These are phyloP conservation scores for Amborella trichopoda DNA, from an alignment of 164 flowering plant genomes.

Conservation along the genomic window DNA sequence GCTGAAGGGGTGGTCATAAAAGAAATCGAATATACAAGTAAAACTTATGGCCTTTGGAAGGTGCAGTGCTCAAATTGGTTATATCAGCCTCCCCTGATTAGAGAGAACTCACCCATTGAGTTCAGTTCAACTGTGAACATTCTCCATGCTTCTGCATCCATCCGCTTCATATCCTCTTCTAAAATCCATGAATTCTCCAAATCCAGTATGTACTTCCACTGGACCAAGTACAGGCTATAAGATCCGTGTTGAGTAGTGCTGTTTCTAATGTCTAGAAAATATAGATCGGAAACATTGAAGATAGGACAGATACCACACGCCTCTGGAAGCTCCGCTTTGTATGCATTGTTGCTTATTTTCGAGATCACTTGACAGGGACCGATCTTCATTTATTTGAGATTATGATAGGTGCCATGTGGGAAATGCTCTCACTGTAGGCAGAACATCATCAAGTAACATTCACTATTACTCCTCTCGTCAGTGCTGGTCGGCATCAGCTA, in stretches of 20 bases:
- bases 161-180: no score
- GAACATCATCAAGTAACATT: background rate
- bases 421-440: background rate
- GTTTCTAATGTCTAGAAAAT: no score
- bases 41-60: no score
- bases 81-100: background rate
- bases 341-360: background rate
- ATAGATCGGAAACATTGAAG: background rate
- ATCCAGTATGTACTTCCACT: no score
- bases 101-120: background rate
- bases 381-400: background rate
- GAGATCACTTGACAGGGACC: background rate
- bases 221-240: no score
- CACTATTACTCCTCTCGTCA: background rate
- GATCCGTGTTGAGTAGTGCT: no score
- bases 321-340: background rate
- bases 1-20: no score
- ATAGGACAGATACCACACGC: background rate
- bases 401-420: background rate
- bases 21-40: no score
- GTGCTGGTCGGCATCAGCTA: background rate
- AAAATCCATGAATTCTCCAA: no score
- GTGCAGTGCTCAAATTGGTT: no score
- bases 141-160: no score
- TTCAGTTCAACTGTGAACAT: no score